Evolutionary conservation across 1,284 basidiomycete species (phyloP), one percentile per base, ranked within the genome.

Genomic region (Omphalotus olearius): DNA sequence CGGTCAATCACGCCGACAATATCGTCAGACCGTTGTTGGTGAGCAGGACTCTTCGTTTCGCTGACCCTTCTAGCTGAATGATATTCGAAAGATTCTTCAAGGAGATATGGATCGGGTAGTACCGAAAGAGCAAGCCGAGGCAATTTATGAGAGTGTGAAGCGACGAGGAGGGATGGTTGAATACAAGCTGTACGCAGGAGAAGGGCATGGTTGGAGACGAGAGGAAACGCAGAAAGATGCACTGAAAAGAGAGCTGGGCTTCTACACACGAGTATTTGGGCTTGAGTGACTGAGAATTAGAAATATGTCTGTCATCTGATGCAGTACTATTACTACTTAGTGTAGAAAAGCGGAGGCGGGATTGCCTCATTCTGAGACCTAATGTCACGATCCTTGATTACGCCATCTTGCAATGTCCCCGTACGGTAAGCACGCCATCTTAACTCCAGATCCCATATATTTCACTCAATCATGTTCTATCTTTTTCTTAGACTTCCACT

Each of bases 21-120:
- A 83, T 85, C 55, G 66, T 64, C 0, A 63, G 70, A 1, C 82
- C 82, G 1, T 61, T 84, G 17, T 62, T 84, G 60, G 75, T 84
- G 52, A 54, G 72, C 61, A 3, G 4, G 17, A 37, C 23, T 23
- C 23, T 23, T 14, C 33, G 35, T 37, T 16, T 47, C 25, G 16
- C 17, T 16, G 48, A 45, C 35, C 36, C 35, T 9, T 37, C 45
- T 48, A 51, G 18, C 14, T 4, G 30, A 6, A 47, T 49, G 37
- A 5, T 18, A 9, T 54, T 26, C 33, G 35, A 20, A 53, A 82
- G 79, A 69, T 81, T 46, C 60, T 80, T 3, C 82, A 85, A 59
- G 83, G 84, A 6, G 66, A 71, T 2, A 60, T 67, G 0, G 83
- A 85, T 57, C 67, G 64, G 37, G 77, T 84, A 2, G 83, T 86